Percentiles rank a stretch among this genome's conserved stretches.
These are phyloP conservation scores for Magnaporthiopsis rhizophila DNA, from an alignment of 2,329 filamentous ascomycete species.

Conservation along the genomic window DNA sequence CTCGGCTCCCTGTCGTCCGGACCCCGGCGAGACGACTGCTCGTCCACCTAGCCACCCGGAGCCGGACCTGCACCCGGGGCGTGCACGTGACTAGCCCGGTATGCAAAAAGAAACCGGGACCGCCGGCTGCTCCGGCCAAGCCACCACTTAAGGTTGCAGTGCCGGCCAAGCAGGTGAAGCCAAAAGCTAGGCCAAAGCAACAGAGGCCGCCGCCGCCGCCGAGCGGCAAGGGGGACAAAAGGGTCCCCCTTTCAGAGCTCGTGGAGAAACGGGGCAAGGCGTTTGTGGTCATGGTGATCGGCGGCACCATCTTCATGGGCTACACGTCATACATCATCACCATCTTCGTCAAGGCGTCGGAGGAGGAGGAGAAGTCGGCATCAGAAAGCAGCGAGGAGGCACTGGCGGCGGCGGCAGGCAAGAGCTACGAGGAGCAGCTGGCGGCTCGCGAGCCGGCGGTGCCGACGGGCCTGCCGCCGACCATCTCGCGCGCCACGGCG, in stretches of 20 bases:
- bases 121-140: not conserved
- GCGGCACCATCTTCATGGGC: slow-evolving; percentile 16
- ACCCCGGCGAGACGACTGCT: not conserved
- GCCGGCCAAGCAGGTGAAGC: not conserved
- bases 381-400: slow-evolving; percentile 8
- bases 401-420: not conserved
- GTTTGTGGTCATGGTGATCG: slow-evolving; percentile 15
- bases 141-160: not conserved
- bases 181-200: not conserved
- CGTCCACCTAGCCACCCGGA: too few species aligned
- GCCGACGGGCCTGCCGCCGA: slow-evolving; percentile 41
- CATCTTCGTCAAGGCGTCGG: slow-evolving; percentile 11
- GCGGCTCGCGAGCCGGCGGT: slow-evolving; percentile 22
- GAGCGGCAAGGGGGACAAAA: slow-evolving; percentile 6
- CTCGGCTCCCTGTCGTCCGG: not conserved
- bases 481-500: slow-evolving; percentile 32
- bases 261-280: slow-evolving; percentile 15
- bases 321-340: slow-evolving; percentile 14
- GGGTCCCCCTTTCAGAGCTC: slow-evolving; percentile 18
- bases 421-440: not conserved
- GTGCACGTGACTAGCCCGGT: not conserved
- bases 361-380: slow-evolving; percentile 7
- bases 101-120: not conserved
- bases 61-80: not conserved
- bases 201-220: too few species aligned